These are phyloP conservation scores for Xerocomellus dryophilus DNA, from an alignment of 768 basidiomycete species.

Conservation along the genomic window DNA sequence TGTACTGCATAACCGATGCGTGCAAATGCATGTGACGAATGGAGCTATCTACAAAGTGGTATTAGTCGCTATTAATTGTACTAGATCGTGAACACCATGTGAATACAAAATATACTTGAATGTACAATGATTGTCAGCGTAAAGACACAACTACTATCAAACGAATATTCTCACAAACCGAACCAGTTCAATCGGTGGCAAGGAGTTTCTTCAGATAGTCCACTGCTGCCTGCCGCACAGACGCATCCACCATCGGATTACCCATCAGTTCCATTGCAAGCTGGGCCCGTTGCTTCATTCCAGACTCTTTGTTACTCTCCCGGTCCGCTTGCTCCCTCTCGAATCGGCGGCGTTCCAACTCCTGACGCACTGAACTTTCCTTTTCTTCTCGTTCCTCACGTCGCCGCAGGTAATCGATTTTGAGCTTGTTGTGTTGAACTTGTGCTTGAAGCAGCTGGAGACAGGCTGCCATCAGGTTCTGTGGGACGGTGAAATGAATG, in stretches of 20 bases:
- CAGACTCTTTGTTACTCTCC: slow-evolving; percentile 50
- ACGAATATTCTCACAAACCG: slow-evolving; percentile 6
- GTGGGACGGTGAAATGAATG: slow-evolving; percentile 51
- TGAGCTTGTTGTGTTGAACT: slow-evolving; percentile 65
- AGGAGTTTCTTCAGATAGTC: slow-evolving; percentile 73
- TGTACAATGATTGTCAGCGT: slow-evolving; percentile 13
- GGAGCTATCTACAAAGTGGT: neutral
- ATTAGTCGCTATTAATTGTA: slow-evolving; percentile 10
- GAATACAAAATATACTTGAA: slow-evolving; percentile 9
- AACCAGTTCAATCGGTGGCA: slow-evolving; percentile 30
- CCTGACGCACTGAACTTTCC: slow-evolving; percentile 49
- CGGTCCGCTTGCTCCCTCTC: slow-evolving; percentile 58
- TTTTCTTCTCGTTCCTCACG: slow-evolving; percentile 69
- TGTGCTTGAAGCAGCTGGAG: slow-evolving; percentile 64
- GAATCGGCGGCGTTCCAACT: slow-evolving; percentile 49
- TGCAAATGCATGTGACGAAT: neutral
- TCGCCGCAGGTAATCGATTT: slow-evolving; percentile 64
- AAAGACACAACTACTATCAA: slow-evolving; percentile 3
- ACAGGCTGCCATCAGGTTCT: slow-evolving; percentile 54
- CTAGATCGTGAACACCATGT: neutral
- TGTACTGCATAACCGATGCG: neutral
- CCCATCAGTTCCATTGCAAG: slow-evolving; percentile 65
- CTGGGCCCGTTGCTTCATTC: slow-evolving; percentile 59
- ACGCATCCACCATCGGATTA: slow-evolving; percentile 55
- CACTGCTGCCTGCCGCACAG: slow-evolving; percentile 61